Conservation (phyloP, 2,329 filamentous ascomycete genomes). For the Colletotrichum endophyticum region DNA sequence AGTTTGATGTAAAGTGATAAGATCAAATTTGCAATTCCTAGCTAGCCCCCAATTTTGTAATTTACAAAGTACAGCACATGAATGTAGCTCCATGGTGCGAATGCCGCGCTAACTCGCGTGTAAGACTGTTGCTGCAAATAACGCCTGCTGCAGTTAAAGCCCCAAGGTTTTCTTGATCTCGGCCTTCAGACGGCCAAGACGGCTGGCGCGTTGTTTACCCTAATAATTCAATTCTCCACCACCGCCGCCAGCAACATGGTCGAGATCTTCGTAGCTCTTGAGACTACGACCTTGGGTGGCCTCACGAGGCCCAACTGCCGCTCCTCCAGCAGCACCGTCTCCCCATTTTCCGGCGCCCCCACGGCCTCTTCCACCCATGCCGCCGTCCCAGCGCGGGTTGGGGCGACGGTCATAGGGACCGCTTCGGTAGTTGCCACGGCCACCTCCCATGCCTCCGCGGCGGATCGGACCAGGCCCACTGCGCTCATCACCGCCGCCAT, state of each 20-base stretch:
- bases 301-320: conserved; percentile 83
- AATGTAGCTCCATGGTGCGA: not conserved
- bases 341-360: conserved; percentile 67
- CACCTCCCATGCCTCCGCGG: conserved; percentile 63
- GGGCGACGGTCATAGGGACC: conserved; percentile 77
- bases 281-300: conserved; percentile 91
- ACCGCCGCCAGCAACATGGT: conserved; percentile 78
- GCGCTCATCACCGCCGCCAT: conserved; percentile 58
- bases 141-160: not conserved
- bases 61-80: conserved; percentile 14
- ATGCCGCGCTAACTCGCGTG: not conserved
- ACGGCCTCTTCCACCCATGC: conserved; percentile 55
- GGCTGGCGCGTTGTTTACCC: conserved; percentile 13
- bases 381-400: conserved; percentile 56
- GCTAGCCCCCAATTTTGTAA: conserved; percentile 7
- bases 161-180: not conserved
- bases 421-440: conserved; percentile 62
- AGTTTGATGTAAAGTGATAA: not conserved
- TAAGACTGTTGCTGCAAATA: not conserved
- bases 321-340: conserved; percentile 74
- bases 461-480: conserved; percentile 70
- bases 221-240: conserved; percentile 92
- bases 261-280: conserved; percentile 97
- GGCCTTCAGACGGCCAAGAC: not conserved
- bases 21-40: conserved; percentile 1